Percentiles rank a stretch among this genome's conserved stretches.
Conservation (phyloP, 352 stramenopile species). For the Plasmopara viticola region DNA sequence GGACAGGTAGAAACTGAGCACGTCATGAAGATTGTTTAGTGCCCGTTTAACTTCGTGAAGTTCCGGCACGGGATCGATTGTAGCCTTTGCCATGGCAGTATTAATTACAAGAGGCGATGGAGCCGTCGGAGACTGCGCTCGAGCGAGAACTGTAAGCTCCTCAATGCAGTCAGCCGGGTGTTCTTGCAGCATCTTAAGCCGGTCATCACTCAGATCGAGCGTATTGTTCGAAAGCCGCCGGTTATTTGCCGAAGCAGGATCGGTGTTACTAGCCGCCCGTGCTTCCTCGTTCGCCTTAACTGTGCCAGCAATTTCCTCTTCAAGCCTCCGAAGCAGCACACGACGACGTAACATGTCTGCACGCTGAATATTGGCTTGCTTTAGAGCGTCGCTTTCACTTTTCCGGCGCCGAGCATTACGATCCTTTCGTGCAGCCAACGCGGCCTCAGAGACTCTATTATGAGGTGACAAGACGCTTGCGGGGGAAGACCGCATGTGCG, state of each 20-base stretch:
- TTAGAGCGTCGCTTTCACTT: constrained; percentile 63
- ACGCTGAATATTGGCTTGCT: constrained; percentile 40
- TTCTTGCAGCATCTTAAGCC: constrained; percentile 45
- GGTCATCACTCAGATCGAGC: constrained; percentile 40
- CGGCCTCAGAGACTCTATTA: constrained; percentile 9
- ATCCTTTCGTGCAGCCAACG: constrained; percentile 13
- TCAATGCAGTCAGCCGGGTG: constrained; percentile 53
- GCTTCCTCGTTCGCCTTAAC: constrained; percentile 51
- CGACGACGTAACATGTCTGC: constrained; percentile 60
- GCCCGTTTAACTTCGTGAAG: constrained; percentile 39
- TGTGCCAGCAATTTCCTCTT: constrained; percentile 65
- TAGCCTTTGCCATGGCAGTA: constrained; percentile 9
- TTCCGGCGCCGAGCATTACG: constrained; percentile 49
- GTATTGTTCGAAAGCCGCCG: constrained; percentile 23
- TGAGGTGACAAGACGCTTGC: constrained; percentile 8
- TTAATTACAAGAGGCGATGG: constrained; percentile 7
- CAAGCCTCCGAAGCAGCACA: constrained; percentile 57
- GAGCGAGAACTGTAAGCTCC: constrained; percentile 46
- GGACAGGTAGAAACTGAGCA: constrained; percentile 64
- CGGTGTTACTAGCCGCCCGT: constrained; percentile 9
- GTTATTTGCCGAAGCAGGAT: constrained; percentile 4
- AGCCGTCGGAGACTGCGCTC: constrained; percentile 15
- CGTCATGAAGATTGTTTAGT: constrained; percentile 59
- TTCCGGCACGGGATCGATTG: constrained; percentile 8
- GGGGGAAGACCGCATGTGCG: constrained; percentile 17